phyloP scores from a whole-genome alignment of 805 yeast genomes.

The Cyberlindnera mycetangii region DNA sequence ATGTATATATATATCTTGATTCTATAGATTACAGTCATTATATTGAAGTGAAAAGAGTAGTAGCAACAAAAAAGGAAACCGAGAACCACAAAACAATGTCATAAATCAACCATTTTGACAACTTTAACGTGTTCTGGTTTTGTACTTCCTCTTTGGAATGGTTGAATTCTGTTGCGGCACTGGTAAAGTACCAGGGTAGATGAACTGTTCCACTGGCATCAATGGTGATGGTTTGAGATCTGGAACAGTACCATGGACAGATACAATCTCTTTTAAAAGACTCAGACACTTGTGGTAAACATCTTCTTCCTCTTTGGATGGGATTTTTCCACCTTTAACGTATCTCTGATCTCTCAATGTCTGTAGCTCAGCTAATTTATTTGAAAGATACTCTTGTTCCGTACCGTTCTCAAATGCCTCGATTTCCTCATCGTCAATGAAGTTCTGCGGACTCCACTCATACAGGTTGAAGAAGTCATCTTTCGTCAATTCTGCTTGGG shows the following conservation, averaged over 20 bases:
- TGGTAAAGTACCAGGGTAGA: conserved; percentile 79
- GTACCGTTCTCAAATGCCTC: conserved; percentile 42
- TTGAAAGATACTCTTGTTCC: conserved; percentile 41
- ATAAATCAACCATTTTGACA: background rate
- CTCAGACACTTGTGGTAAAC: conserved; percentile 43
- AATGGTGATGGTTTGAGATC: conserved; percentile 33
- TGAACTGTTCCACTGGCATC: conserved; percentile 69
- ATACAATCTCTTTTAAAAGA: conserved; percentile 43
- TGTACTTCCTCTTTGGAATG: conserved; percentile 17
- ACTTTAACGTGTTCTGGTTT: conserved; percentile 20
- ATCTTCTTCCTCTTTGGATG: conserved; percentile 40
- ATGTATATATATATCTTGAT: background rate
- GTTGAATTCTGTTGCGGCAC: conserved; percentile 38
- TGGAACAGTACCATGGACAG: conserved; percentile 34
- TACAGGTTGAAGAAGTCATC: conserved; percentile 32
- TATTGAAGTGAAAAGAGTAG: background rate
- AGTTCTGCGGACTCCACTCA: conserved; percentile 48
- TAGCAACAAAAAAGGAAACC: background rate
- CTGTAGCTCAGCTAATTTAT: conserved; percentile 47
- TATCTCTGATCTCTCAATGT: conserved; percentile 47
- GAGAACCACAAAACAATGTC: background rate
- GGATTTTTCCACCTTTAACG: conserved; percentile 31
- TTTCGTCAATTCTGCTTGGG: conserved; percentile 8
- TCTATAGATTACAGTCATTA: conserved; percentile 15
- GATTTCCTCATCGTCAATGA: conserved; percentile 51